A percentile compares a stretch with the other conserved stretches of the same genome.
Conservation (phyloP, 2,329 filamentous ascomycete species). For the Hypocreales sp. region DNA sequence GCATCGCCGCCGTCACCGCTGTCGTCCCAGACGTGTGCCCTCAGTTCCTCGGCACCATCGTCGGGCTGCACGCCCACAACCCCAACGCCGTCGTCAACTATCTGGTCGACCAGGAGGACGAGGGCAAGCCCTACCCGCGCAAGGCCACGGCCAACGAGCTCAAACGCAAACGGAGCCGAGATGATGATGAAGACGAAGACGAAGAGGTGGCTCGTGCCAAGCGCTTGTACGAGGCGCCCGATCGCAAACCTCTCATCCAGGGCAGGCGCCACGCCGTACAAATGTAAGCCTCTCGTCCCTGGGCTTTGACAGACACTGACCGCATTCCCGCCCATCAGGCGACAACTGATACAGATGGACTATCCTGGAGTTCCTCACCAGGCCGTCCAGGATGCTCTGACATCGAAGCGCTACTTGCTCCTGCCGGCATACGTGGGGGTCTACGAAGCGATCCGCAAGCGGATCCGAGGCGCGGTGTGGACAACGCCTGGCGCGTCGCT, state of each 20-base stretch:
- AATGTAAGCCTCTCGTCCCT: neutral
- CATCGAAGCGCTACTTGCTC: neutral
- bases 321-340: neutral
- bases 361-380: neutral
- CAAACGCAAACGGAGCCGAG: constrained; percentile 30
- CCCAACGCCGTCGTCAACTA: constrained; percentile 16
- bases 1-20: constrained; percentile 5
- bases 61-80: constrained; percentile 11
- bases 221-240: neutral
- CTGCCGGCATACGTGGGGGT: constrained; percentile 1
- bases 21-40: constrained; percentile 32
- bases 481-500: no score
- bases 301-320: neutral
- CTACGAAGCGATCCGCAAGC: no score
- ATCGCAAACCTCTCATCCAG: neutral
- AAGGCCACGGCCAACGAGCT: constrained; percentile 6
- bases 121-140: constrained; percentile 20
- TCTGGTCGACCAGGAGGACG: constrained; percentile 25
- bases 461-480: no score
- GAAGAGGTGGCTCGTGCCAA: neutral
- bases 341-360: neutral
- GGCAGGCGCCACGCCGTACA: neutral
- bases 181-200: neutral
- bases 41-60: constrained; percentile 16
- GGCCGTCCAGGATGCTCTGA: neutral